Evolutionary conservation across 192 early-diverging fungal genomes (phyloP).

Genomic region (Umbelopsis sp.): DNA sequence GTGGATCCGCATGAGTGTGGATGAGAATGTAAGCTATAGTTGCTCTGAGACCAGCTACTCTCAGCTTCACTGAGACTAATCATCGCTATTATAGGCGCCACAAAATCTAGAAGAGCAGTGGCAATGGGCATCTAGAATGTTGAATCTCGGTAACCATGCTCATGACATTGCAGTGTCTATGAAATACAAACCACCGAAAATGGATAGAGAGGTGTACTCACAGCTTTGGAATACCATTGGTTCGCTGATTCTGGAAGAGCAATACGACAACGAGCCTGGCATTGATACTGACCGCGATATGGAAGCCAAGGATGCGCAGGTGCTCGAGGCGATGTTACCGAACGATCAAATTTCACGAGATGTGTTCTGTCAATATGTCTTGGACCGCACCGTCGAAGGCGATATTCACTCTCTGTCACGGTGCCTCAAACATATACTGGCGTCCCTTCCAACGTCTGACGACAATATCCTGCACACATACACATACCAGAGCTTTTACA

Average conservation of each 20-base stretch:
- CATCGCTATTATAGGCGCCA: background rate
- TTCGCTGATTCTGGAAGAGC: conserved; percentile 27
- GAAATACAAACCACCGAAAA: conserved; percentile 50
- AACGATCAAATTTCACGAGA: conserved; percentile 55
- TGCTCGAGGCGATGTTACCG: conserved; percentile 30
- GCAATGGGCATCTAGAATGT: conserved; percentile 51
- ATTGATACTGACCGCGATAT: conserved; percentile 35
- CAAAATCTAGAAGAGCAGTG: conserved; percentile 32
- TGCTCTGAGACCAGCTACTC: too few relatives aligned
- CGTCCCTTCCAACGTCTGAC: conserved; percentile 39
- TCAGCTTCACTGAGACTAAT: background rate
- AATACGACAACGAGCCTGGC: conserved; percentile 23
- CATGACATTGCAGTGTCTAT: conserved; percentile 45
- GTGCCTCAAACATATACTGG: conserved; percentile 41
- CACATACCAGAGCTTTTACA: conserved; percentile 52
- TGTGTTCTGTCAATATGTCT: conserved; percentile 52
- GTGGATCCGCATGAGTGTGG: conserved; percentile 37
- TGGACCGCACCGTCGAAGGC: conserved; percentile 37
- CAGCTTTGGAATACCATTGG: conserved; percentile 46
- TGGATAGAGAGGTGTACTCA: conserved; percentile 46
- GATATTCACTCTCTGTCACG: conserved; percentile 44
- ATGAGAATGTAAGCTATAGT: conserved; percentile 23
- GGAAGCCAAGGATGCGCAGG: conserved; percentile 33
- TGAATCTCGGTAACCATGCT: conserved; percentile 58
- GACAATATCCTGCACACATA: conserved; percentile 39